These are phyloP conservation scores for Monsonia emarginata DNA, from an alignment of 441 rosid species.

Conservation along the genomic window DNA sequence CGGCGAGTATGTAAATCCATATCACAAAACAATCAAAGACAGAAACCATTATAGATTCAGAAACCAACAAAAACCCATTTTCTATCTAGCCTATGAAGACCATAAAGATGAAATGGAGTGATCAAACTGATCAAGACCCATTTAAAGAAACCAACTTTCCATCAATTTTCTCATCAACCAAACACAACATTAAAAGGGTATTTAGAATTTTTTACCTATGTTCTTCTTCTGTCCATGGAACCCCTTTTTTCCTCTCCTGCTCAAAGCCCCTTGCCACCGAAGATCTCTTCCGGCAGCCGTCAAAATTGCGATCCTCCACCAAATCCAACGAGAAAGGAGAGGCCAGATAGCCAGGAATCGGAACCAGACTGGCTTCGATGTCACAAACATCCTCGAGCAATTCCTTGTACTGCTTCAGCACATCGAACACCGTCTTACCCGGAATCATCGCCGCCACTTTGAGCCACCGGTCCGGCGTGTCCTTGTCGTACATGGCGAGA, in stretches of 20 bases:
- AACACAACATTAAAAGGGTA: not conserved
- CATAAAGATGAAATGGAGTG: not conserved
- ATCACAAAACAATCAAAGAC: too few species aligned
- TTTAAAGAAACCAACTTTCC: not conserved
- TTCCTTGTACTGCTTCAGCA: slow-evolving; percentile 43
- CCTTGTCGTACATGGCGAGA: slow-evolving; percentile 43
- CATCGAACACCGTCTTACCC: slow-evolving; percentile 49
- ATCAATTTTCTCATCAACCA: not conserved
- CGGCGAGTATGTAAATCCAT: too few species aligned
- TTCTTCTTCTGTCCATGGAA: slow-evolving; percentile 72
- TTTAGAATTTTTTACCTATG: slow-evolving; percentile 65
- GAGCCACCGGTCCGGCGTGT: slow-evolving; percentile 52
- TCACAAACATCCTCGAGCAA: slow-evolving; percentile 47
- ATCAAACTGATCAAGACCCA: not conserved
- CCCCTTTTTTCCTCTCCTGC: slow-evolving; percentile 57
- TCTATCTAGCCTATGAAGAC: too few species aligned
- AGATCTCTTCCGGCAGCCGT: slow-evolving; percentile 45
- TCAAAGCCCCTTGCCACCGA: slow-evolving; percentile 32
- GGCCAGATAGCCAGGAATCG: slow-evolving; percentile 42
- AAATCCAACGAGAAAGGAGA: slow-evolving; percentile 29
- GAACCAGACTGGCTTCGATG: slow-evolving; percentile 55
- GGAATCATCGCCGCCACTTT: slow-evolving; percentile 50
- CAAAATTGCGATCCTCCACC: slow-evolving; percentile 27
- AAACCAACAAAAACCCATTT: too few species aligned
- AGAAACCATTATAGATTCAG: too few species aligned